Percentiles rank a stretch among this genome's conserved stretches.
Evolutionary conservation across 352 stramenopile genomes (phyloP).

Genomic region (Nothophytophthora sp.): DNA sequence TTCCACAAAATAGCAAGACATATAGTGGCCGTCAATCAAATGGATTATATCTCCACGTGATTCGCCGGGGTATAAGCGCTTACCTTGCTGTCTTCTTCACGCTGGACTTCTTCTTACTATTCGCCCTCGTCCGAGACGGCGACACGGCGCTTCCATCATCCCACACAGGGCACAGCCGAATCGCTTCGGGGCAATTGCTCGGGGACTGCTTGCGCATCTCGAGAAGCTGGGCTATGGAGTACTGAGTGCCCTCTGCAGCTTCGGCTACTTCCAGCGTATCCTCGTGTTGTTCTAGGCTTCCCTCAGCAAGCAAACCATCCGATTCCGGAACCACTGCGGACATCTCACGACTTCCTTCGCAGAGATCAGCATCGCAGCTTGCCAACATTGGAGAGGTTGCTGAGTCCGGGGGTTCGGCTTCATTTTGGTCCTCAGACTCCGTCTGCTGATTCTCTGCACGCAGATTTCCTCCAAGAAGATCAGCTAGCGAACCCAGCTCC

Average conservation of each 20-base stretch:
- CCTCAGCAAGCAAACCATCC: background rate
- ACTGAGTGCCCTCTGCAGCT: too few relatives aligned
- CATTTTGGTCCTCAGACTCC: background rate
- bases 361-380: too few relatives aligned
- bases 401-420: background rate
- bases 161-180: conserved; percentile 22
- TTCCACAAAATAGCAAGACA: conserved; percentile 6
- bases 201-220: conserved; percentile 21
- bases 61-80: too few relatives aligned
- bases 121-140: conserved; percentile 3
- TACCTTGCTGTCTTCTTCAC: conserved; percentile 21
- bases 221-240: conserved; percentile 24
- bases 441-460: background rate
- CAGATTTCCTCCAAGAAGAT: conserved; percentile 20
- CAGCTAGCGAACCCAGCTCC: conserved; percentile 32
- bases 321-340: background rate
- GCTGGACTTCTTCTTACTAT: conserved; percentile 15
- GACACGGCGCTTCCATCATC: conserved; percentile 15
- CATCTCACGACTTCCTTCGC: background rate
- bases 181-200: conserved; percentile 14
- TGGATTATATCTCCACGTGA: too few relatives aligned
- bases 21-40: too few relatives aligned
- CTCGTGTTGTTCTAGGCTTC: background rate
- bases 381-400: too few relatives aligned
- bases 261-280: background rate